Evolutionary conservation across 768 basidiomycete species (phyloP).

Genomic region (Lactarius hatsudake): DNA sequence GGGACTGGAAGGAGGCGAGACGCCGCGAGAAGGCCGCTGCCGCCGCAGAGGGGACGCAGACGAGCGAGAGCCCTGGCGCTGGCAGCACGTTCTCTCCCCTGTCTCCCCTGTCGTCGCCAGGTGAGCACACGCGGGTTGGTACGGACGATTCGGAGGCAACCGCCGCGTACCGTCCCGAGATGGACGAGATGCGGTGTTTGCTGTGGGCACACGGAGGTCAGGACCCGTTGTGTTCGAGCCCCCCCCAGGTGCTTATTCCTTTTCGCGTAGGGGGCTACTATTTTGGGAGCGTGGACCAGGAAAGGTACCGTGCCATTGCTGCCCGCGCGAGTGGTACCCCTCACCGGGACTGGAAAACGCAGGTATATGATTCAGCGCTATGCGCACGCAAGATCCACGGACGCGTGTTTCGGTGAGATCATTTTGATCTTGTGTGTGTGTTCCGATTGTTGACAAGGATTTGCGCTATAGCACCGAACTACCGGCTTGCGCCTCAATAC

Average conservation of each 20-base stretch:
- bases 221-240: too few species aligned
- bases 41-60: constrained; percentile 35
- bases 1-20: constrained; percentile 73
- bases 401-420: constrained; percentile 70
- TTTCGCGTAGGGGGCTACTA: too few species aligned
- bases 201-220: too few species aligned
- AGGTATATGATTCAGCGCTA: constrained; percentile 77
- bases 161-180: too few species aligned
- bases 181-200: too few species aligned
- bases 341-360: neutral
- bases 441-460: constrained; percentile 8
- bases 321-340: too few species aligned
- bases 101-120: constrained; percentile 9
- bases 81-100: too few species aligned
- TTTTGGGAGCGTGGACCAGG: too few species aligned
- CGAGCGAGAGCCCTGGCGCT: too few species aligned
- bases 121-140: constrained; percentile 23
- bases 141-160: constrained; percentile 31
- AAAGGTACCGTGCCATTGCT: too few species aligned
- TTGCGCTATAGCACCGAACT: constrained; percentile 58
- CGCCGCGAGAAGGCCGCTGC: constrained; percentile 42
- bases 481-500: constrained; percentile 89
- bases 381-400: constrained; percentile 92
- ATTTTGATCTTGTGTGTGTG: neutral
- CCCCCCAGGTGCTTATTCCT: too few species aligned